Evolutionary conservation across 177 flowering plant species (phyloP).

Genomic region (Tripterygium wilfordii): DNA sequence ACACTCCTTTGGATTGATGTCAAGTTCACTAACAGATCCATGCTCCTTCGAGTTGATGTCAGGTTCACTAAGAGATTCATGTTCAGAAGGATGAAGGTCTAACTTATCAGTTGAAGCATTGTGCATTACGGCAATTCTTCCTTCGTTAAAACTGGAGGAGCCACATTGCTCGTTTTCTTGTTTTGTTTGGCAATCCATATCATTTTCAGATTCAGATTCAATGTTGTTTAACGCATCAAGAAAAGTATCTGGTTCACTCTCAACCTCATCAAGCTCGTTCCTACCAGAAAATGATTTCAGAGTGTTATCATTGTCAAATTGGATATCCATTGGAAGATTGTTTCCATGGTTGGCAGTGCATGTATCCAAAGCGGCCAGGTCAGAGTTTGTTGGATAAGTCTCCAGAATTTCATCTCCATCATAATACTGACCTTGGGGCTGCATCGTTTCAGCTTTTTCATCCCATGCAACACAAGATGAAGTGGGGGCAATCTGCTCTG

Average conservation of each 20-base stretch:
- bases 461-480: conserved; percentile 67
- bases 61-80: conserved; percentile 11
- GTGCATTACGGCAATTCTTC: conserved; percentile 12
- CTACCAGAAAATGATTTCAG: conserved; percentile 14
- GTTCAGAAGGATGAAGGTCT: conserved; percentile 12
- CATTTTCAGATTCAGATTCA: conserved; percentile 83
- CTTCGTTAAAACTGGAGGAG: conserved; percentile 16
- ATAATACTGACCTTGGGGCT: conserved; percentile 21
- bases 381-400: conserved; percentile 13
- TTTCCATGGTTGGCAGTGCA: conserved; percentile 15
- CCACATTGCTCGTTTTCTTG: conserved; percentile 30
- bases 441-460: conserved; percentile 64
- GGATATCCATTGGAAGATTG: too few species aligned
- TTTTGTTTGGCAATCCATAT: conserved; percentile 59
- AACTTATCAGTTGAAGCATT: conserved; percentile 10
- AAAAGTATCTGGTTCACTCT: conserved; percentile 71
- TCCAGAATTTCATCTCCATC: conserved; percentile 19
- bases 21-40: too few species aligned
- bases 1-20: too few species aligned
- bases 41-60: conserved; percentile 17
- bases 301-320: conserved; percentile 5
- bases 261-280: conserved; percentile 46
- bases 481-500: conserved; percentile 23
- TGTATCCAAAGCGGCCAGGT: conserved; percentile 15
- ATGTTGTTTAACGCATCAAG: conserved; percentile 85